Conservation (phyloP, 352 stramenopile species). For the Pythium dissimile region DNA sequence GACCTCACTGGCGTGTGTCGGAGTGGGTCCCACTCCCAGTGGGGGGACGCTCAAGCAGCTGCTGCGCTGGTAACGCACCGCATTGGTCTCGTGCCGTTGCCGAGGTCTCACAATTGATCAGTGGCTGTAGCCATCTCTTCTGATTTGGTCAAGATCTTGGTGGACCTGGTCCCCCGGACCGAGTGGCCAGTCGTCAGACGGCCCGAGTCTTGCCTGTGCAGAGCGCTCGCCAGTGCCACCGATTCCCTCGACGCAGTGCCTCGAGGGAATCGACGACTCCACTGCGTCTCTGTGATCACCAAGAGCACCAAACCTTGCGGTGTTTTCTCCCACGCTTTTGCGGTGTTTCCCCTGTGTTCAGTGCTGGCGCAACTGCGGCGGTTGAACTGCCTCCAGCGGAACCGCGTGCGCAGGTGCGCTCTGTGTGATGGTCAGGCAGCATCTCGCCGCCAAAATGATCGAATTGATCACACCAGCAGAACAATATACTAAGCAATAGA, state of each 20-base stretch:
- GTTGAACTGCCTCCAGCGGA: neutral
- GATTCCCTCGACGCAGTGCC: too few relatives aligned
- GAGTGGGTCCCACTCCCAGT: too few relatives aligned
- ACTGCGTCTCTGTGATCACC: too few relatives aligned
- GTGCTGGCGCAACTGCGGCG: neutral
- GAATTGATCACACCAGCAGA: too few relatives aligned
- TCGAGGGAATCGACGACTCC: too few relatives aligned
- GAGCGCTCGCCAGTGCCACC: too few relatives aligned
- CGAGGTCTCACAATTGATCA: neutral
- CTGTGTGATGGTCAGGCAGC: too few relatives aligned
- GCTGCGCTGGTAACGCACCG: conserved; percentile 7
- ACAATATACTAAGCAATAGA: too few relatives aligned
- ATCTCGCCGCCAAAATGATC: too few relatives aligned
- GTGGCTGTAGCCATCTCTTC: neutral
- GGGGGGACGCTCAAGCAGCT: conserved; percentile 6
- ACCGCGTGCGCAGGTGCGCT: neutral
- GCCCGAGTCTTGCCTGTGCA: neutral
- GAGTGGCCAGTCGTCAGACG: neutral
- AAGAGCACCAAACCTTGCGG: too few relatives aligned
- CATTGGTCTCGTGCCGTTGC: neutral
- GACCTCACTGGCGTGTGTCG: conserved; percentile 1
- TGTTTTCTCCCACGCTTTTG: too few relatives aligned
- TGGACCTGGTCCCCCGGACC: neutral
- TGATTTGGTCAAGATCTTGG: neutral
- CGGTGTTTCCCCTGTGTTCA: too few relatives aligned